Evolutionary conservation across 2,329 filamentous ascomycete species (phyloP), one percentile per base, ranked within the genome.

Genomic region (Clonostachys rhizophaga): DNA sequence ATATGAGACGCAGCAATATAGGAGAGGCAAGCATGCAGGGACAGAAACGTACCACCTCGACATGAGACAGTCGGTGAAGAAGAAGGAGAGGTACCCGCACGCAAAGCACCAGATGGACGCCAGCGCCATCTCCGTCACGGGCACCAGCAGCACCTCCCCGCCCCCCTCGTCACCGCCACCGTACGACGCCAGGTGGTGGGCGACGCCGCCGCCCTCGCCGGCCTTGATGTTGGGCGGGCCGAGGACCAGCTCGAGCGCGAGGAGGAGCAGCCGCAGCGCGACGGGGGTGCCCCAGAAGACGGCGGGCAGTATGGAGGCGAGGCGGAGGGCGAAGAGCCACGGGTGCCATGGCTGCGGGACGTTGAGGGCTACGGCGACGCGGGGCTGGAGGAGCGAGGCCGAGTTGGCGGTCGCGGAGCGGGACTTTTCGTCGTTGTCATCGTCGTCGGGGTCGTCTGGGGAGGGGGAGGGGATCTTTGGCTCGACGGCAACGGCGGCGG

Each of bases 1-100:
- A 16, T 30, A 10, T 8, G 24, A 12, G 9, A 16, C 14, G 24
- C 4, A 42, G 37, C n/a, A 30, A 12, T 14, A 33, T 33, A 40
- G 39, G 18, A 24, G 7, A 24, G 6, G 24, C 30, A 30, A 45
- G 48, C 6, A 30, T 8, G 35, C 24, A 30, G 46, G 48, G 42
- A 35, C 39, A 37, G 34, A 16, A 40, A 67, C 75, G 41, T 60
- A 88, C 86, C 87, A 91, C 67, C 88, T 75, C 51, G 86, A 90
- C 87, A 91, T 91, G 58, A 91, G 78, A 65, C 87, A 89, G 67
- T 91, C 87, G 48, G 86, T 88, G 62, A 91, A 91, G 70, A 89
- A 88, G 66, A 89, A 91, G 44, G 86, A 87, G 50, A 91, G 76
- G 64, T 90, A 89, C 46, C 84, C 87, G 17, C 86, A 88, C 49